Conservation (phyloP, 805 yeast species). For the Metschnikowia matae region DNA sequence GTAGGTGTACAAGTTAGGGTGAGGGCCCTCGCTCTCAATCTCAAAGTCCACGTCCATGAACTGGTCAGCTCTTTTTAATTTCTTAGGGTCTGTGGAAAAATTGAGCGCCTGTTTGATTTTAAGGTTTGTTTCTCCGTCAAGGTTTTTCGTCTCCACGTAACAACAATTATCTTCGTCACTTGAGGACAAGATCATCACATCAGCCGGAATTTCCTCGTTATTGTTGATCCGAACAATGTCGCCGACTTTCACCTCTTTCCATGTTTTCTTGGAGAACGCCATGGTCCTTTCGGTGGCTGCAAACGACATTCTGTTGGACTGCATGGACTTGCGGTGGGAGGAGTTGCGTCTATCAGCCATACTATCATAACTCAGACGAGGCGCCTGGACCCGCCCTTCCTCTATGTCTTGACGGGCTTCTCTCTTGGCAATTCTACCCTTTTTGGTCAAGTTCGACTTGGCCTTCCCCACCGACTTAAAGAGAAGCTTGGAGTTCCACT, state of each 20-base stretch:
- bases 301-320: constrained; percentile 13
- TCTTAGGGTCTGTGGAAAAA: constrained; percentile 48
- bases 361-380: constrained; percentile 35
- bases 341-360: constrained; percentile 8
- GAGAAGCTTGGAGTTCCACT: constrained; percentile 35
- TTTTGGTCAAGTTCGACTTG: constrained; percentile 30
- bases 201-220: constrained; percentile 81
- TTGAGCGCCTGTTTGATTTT: constrained; percentile 73
- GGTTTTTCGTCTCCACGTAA: constrained; percentile 74
- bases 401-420: constrained; percentile 3
- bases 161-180: constrained; percentile 68
- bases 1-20: constrained; percentile 69
- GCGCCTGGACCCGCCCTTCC: neutral
- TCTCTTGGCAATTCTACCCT: constrained; percentile 32
- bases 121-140: constrained; percentile 73
- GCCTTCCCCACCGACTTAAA: constrained; percentile 25
- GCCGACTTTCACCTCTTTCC: constrained; percentile 74
- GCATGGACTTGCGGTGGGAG: constrained; percentile 10
- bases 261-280: constrained; percentile 27
- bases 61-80: constrained; percentile 36
- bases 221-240: constrained; percentile 66
- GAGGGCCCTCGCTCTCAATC: constrained; percentile 83
- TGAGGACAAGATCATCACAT: constrained; percentile 57
- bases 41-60: constrained; percentile 47
- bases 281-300: constrained; percentile 19